Conservation (phyloP, 164 flowering plant species). For the Aristolochia contorta region DNA sequence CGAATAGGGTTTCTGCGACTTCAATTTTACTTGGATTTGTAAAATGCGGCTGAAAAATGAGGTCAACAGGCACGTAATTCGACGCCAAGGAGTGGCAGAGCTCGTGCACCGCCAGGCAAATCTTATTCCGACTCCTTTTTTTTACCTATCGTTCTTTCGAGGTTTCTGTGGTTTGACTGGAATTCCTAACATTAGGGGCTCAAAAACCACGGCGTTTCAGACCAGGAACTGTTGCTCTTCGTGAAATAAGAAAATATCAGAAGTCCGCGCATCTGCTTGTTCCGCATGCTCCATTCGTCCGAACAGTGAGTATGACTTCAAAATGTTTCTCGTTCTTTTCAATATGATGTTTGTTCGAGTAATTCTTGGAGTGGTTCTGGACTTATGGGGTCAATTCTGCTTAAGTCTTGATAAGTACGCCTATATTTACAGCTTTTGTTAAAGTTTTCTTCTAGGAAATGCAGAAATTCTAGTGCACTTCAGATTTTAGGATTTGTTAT, state of each 20-base stretch:
- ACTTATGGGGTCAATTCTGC: not conserved
- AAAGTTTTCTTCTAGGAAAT: not conserved
- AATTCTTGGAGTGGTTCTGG: not conserved
- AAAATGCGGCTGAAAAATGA: no score
- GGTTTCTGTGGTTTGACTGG: not conserved
- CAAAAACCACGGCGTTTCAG: conserved; percentile 22
- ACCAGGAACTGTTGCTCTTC: conserved; percentile 52
- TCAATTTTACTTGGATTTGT: no score
- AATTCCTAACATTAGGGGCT: not conserved
- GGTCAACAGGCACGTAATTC: no score
- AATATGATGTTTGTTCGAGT: no score
- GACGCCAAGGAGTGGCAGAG: not conserved
- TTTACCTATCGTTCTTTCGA: not conserved
- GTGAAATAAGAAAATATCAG: conserved; percentile 47
- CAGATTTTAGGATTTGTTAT: no score
- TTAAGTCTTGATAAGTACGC: not conserved
- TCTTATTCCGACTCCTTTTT: no score
- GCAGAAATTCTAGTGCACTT: not conserved
- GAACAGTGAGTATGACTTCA: conserved; percentile 27
- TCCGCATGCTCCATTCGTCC: conserved; percentile 41
- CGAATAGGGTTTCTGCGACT: no score
- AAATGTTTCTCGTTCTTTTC: not conserved
- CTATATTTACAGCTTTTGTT: not conserved
- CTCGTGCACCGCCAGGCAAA: not conserved
- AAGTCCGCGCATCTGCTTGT: conserved; percentile 25